Evolutionary conservation across 805 yeast species (phyloP), one percentile per base, ranked within the genome.

Genomic region (Kuraishia capsulata): DNA sequence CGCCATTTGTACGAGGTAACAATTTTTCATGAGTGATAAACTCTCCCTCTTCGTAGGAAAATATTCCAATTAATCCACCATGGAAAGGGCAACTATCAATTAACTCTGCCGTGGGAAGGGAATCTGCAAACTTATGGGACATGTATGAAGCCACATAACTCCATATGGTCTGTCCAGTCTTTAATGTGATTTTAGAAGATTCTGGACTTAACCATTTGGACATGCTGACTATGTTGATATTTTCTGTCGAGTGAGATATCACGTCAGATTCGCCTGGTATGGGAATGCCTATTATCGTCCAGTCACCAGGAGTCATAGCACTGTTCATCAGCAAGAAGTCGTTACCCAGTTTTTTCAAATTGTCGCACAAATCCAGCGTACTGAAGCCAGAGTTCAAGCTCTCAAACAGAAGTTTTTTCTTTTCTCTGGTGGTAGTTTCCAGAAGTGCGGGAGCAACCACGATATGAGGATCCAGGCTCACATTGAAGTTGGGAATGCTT

Each of bases 21-120:
- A 71, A 46, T 3, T 56, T 54, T 4, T 58, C 49, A 5, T 54
- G 29, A 2, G 54, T 41, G 6, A 73, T 47, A 42, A 66, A 68
- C 20, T 71, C 71, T 1, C 95, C 95, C 60, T 84, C 90, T 54
- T 90, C 98, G 53, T 92, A 92, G 0, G 95, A 81, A 9, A 92
- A 57, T 31, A 81, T 65, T 4, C 99, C 99, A 39, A 89, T 64
- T 24, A 85, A 67, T 0, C 99, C 99, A n/a, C 98, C 97, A 40
- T 77, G 62, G 50, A 92, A 92, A 1, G 96, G 95, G 16, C 86
- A 61, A 0, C 62, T 59, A 5, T 63, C 36, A 14, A 50, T 43
- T n/a, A 70, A 49, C 0, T 47, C 35, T 1, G 44, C 47, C 39
- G 31, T 28, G 6, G 8, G 5, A 17, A 13, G 17, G 6, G 17